Conservation (phyloP, 78 protist genomes). For the Pelomyxa schiedti region DNA sequence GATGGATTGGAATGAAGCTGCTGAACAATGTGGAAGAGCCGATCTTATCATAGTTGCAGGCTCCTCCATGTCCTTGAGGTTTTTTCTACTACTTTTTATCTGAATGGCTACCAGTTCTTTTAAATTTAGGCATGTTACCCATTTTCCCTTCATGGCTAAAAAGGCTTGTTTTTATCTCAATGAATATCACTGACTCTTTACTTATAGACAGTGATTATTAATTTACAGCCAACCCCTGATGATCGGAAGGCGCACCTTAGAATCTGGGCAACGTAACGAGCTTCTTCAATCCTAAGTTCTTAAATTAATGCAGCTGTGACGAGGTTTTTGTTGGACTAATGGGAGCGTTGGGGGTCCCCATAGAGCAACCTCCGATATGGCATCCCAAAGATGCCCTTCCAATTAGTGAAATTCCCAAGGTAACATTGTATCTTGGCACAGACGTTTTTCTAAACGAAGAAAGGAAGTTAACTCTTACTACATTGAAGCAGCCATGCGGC, state of each 20-base stretch:
- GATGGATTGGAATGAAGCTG: conserved; percentile 1
- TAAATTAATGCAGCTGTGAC: too few species aligned
- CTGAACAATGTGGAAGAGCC: background rate
- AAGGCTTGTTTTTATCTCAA: too few species aligned
- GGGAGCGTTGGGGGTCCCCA: background rate
- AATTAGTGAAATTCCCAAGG: background rate
- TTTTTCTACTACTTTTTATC: too few species aligned
- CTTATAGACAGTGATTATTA: background rate
- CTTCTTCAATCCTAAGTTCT: too few species aligned
- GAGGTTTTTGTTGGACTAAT: background rate
- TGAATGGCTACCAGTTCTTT: too few species aligned
- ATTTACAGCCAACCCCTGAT: conserved; percentile 1
- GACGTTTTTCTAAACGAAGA: too few species aligned
- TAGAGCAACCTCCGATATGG: background rate
- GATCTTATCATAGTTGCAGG: background rate
- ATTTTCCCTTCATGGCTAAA: conserved; percentile 5
- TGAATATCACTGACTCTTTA: too few species aligned
- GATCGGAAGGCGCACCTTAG: background rate
- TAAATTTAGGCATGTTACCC: conserved; percentile 3
- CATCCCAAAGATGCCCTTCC: background rate
- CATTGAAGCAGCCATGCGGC: background rate
- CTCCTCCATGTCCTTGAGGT: background rate
- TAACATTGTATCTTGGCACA: too few species aligned
- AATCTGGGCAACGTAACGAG: conserved; percentile 1
- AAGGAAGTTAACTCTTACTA: too few species aligned